phyloP scores from a whole-genome alignment of 2,329 filamentous ascomycete genomes.

The Lachnellula willkommii region DNA sequence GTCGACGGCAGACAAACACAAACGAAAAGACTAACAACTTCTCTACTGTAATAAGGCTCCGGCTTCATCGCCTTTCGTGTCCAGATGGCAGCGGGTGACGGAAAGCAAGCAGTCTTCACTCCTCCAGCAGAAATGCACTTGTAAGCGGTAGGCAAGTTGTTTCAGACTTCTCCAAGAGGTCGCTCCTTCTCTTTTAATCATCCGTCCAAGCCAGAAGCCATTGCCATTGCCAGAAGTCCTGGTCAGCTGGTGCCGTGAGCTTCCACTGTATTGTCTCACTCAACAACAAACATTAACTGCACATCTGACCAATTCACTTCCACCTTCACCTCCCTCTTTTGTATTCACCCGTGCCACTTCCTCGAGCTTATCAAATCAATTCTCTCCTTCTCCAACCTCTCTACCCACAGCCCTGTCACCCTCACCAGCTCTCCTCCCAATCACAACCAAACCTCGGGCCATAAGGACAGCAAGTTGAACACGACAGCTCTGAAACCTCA shows the following conservation, averaged over 20 bases:
- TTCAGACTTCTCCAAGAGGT: not conserved
- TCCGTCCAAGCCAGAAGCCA: not conserved
- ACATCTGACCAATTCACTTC: not conserved
- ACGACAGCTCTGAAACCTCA: no score
- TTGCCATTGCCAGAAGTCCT: not conserved
- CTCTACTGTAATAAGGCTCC: not conserved
- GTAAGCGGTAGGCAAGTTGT: not conserved
- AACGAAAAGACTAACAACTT: not conserved
- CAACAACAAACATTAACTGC: not conserved
- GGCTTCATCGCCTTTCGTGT: not conserved
- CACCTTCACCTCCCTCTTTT: not conserved
- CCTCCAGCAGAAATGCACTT: not conserved
- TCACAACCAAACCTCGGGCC: not conserved
- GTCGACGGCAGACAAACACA: not conserved
- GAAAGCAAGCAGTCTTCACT: not conserved
- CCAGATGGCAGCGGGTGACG: no score
- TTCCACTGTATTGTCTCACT: not conserved
- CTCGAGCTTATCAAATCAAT: not conserved
- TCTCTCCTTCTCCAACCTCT: not conserved
- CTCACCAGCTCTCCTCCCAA: not conserved
- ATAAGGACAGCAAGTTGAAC: no score
- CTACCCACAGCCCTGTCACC: not conserved
- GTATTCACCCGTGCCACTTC: not conserved
- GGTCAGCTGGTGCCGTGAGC: constrained; percentile 1
- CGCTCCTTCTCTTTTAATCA: not conserved